phyloP scores from a whole-genome alignment of 768 basidiomycete species.

The Macrolepiota dolichaula region DNA sequence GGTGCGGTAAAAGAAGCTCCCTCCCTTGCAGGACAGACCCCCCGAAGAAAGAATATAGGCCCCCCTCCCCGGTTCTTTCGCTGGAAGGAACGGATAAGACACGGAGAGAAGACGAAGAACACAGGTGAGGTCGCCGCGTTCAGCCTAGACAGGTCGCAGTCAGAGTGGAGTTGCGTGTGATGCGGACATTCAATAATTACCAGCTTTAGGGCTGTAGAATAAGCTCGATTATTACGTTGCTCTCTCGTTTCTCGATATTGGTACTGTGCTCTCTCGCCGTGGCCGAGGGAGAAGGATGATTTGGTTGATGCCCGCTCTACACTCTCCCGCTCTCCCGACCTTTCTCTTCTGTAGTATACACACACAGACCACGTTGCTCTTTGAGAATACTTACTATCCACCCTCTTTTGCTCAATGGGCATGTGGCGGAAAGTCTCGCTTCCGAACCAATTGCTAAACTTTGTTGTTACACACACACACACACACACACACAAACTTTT shows the following conservation, averaged over 20 bases:
- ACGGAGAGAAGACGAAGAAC: constrained; percentile 3
- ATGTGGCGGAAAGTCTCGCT: constrained; percentile 4
- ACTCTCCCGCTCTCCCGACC: background rate
- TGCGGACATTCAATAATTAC: constrained; percentile 11
- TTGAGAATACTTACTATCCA: background rate
- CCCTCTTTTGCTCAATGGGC: background rate
- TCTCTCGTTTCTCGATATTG: too few species aligned
- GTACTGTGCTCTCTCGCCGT: too few species aligned
- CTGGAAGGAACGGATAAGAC: constrained; percentile 3
- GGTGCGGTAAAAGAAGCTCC: background rate
- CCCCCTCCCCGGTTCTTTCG: constrained; percentile 12
- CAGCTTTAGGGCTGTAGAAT: background rate
- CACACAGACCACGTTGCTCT: background rate
- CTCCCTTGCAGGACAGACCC: too few species aligned
- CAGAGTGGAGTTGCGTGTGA: constrained; percentile 7
- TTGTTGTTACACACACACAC: too few species aligned
- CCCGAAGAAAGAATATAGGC: too few species aligned
- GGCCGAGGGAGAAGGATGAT: background rate
- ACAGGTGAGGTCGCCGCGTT: constrained; percentile 10
- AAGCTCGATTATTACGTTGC: constrained; percentile 8
- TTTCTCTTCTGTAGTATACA: background rate
- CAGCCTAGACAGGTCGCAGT: too few species aligned
- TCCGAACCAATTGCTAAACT: background rate
- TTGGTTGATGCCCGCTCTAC: background rate
- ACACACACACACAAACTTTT: too few species aligned